A percentile compares a stretch with the other conserved stretches of the same genome.
These are phyloP conservation scores for Alternaria infectoria DNA, from an alignment of 2,329 filamentous ascomycete species.

Conservation along the genomic window DNA sequence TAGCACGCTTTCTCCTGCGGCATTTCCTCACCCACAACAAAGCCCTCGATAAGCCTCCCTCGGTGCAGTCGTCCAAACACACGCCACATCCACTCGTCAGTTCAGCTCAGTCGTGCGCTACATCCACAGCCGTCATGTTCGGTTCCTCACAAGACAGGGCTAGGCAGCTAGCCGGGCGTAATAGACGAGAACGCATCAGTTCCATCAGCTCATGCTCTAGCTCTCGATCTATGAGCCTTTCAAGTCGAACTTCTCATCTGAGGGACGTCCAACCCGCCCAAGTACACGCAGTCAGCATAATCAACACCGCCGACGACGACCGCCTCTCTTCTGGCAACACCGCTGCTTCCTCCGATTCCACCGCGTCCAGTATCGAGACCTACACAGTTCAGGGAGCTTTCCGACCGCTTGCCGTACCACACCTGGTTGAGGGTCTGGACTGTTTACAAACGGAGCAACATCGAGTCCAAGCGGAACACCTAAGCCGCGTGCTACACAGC, in stretches of 20 bases:
- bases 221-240: conserved; percentile 21
- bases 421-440: background rate
- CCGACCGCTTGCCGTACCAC: background rate
- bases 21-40: background rate
- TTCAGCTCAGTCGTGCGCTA: conserved; percentile 5
- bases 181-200: conserved; percentile 32
- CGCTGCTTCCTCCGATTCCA: background rate
- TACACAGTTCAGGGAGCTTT: background rate
- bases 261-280: background rate
- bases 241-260: conserved; percentile 16
- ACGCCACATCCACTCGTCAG: conserved; percentile 8
- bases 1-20: background rate
- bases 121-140: conserved; percentile 31
- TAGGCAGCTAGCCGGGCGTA: conserved; percentile 42
- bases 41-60: conserved; percentile 7
- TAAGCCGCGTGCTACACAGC: conserved; percentile 34
- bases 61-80: background rate
- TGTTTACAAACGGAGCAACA: conserved; percentile 19
- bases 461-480: conserved; percentile 28
- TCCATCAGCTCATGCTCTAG: conserved; percentile 26
- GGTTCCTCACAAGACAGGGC: conserved; percentile 44
- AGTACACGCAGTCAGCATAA: background rate
- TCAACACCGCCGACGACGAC: background rate
- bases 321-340: background rate
- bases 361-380: background rate